Evolutionary conservation across 441 rosid genomes (phyloP).

Genomic region (Pelargonium cotyledonis): DNA sequence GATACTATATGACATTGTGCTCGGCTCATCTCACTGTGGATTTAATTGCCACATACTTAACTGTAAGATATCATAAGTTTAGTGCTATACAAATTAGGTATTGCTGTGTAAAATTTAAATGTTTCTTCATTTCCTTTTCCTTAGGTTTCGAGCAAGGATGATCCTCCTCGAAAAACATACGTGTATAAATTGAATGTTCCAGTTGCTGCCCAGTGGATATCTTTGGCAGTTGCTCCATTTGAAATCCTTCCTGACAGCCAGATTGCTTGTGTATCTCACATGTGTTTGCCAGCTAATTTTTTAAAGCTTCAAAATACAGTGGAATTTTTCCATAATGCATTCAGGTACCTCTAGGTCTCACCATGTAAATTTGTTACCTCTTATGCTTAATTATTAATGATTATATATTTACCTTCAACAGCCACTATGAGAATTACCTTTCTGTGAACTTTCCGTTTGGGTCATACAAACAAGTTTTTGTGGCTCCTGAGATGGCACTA

Average conservation of each 20-base stretch:
- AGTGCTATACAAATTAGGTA: neutral
- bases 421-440: slow-evolving; percentile 89
- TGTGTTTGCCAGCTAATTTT: slow-evolving; percentile 60
- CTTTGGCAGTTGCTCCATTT: slow-evolving; percentile 84
- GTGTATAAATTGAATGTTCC: slow-evolving; percentile 82
- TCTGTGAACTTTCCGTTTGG: slow-evolving; percentile 86
- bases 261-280: slow-evolving; percentile 61
- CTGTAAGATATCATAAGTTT: neutral
- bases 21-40: neutral
- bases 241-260: slow-evolving; percentile 72
- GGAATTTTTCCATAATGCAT: slow-evolving; percentile 80
- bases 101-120: slow-evolving; percentile 7
- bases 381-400: slow-evolving; percentile 22
- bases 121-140: slow-evolving; percentile 17
- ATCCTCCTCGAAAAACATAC: slow-evolving; percentile 78
- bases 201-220: slow-evolving; percentile 74
- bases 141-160: slow-evolving; percentile 84
- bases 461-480: slow-evolving; percentile 80
- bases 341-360: slow-evolving; percentile 42
- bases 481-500: slow-evolving; percentile 83
- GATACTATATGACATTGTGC: neutral
- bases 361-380: slow-evolving; percentile 4
- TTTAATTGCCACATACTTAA: neutral
- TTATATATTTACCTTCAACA: slow-evolving; percentile 31
- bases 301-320: slow-evolving; percentile 66